A percentile compares a stretch with the other conserved stretches of the same genome.
phyloP scores from a whole-genome alignment of 441 rosid species.

The Populus hybrid region DNA sequence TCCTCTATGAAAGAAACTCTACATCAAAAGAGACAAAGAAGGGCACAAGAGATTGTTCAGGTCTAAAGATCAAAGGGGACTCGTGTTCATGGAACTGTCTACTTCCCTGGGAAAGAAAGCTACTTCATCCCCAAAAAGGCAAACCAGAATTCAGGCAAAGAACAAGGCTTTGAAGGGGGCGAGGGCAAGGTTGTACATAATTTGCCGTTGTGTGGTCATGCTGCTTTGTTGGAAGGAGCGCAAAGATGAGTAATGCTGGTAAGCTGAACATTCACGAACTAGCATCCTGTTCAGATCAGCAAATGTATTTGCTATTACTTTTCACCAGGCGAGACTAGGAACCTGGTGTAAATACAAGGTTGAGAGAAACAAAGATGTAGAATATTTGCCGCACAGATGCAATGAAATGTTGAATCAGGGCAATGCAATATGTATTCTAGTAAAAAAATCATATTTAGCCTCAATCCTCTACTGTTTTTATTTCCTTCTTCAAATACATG shows the following conservation, averaged over 20 bases:
- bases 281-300: not conserved
- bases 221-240: slow-evolving; percentile 65
- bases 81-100: slow-evolving; percentile 30
- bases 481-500: not conserved
- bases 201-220: slow-evolving; percentile 48
- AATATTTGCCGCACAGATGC: not conserved
- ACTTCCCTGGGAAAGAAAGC: slow-evolving; percentile 11
- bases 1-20: slow-evolving; percentile 7
- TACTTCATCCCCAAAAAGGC: slow-evolving; percentile 22
- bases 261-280: not conserved
- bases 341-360: not conserved
- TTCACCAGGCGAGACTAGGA: not conserved
- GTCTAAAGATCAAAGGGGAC: slow-evolving; percentile 9
- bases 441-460: not conserved
- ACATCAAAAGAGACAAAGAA: slow-evolving; percentile 9
- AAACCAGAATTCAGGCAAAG: slow-evolving; percentile 30
- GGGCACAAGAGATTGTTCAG: slow-evolving; percentile 7
- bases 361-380: not conserved
- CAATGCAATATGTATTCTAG: not conserved
- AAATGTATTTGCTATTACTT: not conserved
- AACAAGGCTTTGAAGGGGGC: slow-evolving; percentile 41
- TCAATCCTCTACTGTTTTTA: not conserved
- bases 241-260: slow-evolving; percentile 28
- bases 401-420: not conserved
- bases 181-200: slow-evolving; percentile 51